Evolutionary conservation across 805 yeast genomes (phyloP), one percentile per base, ranked within the genome.

Genomic region (Myxozyma melibiosi): DNA sequence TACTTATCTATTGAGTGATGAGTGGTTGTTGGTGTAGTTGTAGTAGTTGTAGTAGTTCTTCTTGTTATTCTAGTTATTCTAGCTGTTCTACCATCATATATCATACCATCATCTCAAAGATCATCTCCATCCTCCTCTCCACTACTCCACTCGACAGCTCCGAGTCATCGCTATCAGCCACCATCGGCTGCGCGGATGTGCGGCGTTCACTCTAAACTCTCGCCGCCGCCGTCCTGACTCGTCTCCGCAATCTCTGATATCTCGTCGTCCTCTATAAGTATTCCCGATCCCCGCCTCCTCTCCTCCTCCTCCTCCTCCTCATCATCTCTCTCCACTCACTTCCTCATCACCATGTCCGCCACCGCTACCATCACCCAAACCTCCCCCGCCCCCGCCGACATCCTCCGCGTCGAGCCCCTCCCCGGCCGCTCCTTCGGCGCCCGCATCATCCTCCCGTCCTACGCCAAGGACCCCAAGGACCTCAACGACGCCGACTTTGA

Each of bases 391-490:
- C 40, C 24, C 47, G 44, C 40, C n/a, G 55, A 54, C 47, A 28
- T 40, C 31, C 57, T 58, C 25, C 57, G 45, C 48, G 75, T 81
- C 31, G 71, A 74, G 13, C 85, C 87, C 16, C 72, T 83, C 8
- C 71, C 68, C 38, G 74, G 73, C 48, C 72, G 79, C 30, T 83
- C 84, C 25, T 79, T 89, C 64, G 96, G 96, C 41, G 92, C 94
- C 52, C 72, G 74, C 13, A 75, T 90, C 45, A 73, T 70, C 5
- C 73, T 89, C 40, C 96, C 96, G 34, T 69, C 70, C 2, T 85
- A 86, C 63, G 80, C 86, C 58, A 83, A 81, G 53, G 96, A 89
- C 72, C 96, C 96, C 14, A 78, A 88, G 3, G 69, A 78, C 53
- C 77, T 90, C 58, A 78, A 75, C 61, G 88, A 85, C 2, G 80